Evolutionary conservation across 2,329 filamentous ascomycete species (phyloP), one percentile per base, ranked within the genome.

Genomic region (Curvularia spicifera): DNA sequence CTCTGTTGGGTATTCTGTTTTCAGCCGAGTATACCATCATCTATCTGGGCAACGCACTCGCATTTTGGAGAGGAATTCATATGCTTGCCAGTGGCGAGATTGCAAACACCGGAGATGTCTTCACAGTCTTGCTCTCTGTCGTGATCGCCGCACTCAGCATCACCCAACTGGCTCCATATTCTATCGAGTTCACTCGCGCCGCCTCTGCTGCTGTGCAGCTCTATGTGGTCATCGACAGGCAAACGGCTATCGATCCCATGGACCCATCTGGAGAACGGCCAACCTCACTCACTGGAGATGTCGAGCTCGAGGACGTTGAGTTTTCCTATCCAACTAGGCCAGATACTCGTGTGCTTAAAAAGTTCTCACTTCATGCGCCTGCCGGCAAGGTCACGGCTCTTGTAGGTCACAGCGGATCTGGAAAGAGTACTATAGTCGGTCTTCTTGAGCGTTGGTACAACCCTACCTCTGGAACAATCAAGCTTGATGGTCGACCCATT

Each of bases 401-500:
- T 1, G 88, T 91, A 8, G 89, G 89, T 1, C 56, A 56, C 15
- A 97, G 93, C 22, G 94, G 94, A 5, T 95, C 90, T 39, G 94
- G 94, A 35, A 98, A 98, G 79, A 93, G 89, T 70, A 97, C 94
- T 0, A 91, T 97, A 61, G 89, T 98, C 24, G 93, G 92, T 10
- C 82, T 98, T 28, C 88, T 97, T 1, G 93, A 97, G 77, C 86
- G 94, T 22, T 97, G 97, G 75, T 98, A 98, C 74, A 87, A 92
- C 59, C 93, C 93, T 0, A 89, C 96, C 9, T 78, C 81, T 9
- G 91, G 91, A 3, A 77, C 79, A 5, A 88, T 94, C 56, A 78
- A 86, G 1, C 83, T 87, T 67, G 85, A 85, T 28, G 94, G 93
- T 33, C 78, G 83, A 18, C 87, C 97, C 84, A 89, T 70, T 6